phyloP scores from a whole-genome alignment of 1,284 basidiomycete species.

The Moesziomyces sp. region DNA sequence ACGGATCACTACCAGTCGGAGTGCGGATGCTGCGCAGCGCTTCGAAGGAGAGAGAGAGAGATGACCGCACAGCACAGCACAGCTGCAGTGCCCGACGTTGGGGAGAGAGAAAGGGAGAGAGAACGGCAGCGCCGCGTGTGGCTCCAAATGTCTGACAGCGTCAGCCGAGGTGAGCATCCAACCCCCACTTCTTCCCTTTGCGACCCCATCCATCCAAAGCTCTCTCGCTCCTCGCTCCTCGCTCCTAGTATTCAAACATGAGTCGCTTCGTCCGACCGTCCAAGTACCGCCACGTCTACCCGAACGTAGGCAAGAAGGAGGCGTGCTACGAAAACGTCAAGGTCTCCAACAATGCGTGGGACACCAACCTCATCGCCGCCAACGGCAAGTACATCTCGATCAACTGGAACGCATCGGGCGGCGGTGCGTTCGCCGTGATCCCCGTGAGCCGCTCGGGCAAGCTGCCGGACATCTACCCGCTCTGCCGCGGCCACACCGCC shows the following conservation, averaged over 20 bases:
- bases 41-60: no score
- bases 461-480: constrained; percentile 89
- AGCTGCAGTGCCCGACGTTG: no score
- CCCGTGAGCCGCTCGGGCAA: constrained; percentile 74
- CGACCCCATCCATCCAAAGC: neutral
- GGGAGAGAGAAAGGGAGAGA: no score
- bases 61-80: neutral
- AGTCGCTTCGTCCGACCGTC: constrained; percentile 74
- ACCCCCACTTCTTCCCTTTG: neutral
- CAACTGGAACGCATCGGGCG: constrained; percentile 94
- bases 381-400: constrained; percentile 78
- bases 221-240: constrained; percentile 1
- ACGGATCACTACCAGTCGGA: constrained; percentile 24
- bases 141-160: no score
- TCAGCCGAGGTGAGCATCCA: constrained; percentile 17
- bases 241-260: constrained; percentile 13
- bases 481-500: constrained; percentile 84
- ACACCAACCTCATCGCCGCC: constrained; percentile 91
- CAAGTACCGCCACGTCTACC: constrained; percentile 85
- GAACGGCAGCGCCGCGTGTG: no score
- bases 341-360: constrained; percentile 76
- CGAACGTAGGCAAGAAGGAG: constrained; percentile 69
- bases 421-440: constrained; percentile 92
- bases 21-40: constrained; percentile 2
- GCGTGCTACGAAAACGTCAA: constrained; percentile 85